These are phyloP conservation scores for Fragaria iinumae DNA, from an alignment of 306 rosid species.

Conservation along the genomic window DNA sequence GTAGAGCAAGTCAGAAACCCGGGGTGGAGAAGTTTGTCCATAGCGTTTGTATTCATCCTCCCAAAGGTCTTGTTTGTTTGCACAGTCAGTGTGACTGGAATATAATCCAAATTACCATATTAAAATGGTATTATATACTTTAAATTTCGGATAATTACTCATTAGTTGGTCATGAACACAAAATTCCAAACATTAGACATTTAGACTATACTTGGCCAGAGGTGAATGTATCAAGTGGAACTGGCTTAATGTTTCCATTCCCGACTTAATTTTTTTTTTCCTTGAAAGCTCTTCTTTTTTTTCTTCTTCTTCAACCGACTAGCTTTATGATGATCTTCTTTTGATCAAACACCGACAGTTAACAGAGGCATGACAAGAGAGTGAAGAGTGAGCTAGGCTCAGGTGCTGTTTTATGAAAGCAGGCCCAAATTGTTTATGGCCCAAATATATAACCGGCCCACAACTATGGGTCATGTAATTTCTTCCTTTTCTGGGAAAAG, in stretches of 20 bases:
- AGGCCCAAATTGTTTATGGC: background rate
- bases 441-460: background rate
- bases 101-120: slow-evolving; percentile 8
- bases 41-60: background rate
- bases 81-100: slow-evolving; percentile 8
- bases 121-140: too few relatives aligned
- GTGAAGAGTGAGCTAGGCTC: background rate
- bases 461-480: background rate
- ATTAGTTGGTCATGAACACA: slow-evolving; percentile 3
- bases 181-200: background rate
- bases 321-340: background rate
- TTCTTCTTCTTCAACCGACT: too few relatives aligned
- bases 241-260: background rate
- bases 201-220: background rate
- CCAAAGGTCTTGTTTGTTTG: background rate
- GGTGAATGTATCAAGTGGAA: background rate
- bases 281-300: background rate
- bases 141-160: background rate
- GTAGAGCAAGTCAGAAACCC: background rate
- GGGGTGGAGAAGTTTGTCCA: slow-evolving; percentile 10
- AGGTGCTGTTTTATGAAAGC: background rate
- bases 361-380: too few relatives aligned
- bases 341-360: too few relatives aligned
- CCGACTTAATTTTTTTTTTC: background rate
- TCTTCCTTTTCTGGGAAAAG: background rate